Percentiles rank a stretch among this genome's conserved stretches.
Conservation (phyloP, 2,329 filamentous ascomycete genomes). For the Alternaria brassicicola region DNA sequence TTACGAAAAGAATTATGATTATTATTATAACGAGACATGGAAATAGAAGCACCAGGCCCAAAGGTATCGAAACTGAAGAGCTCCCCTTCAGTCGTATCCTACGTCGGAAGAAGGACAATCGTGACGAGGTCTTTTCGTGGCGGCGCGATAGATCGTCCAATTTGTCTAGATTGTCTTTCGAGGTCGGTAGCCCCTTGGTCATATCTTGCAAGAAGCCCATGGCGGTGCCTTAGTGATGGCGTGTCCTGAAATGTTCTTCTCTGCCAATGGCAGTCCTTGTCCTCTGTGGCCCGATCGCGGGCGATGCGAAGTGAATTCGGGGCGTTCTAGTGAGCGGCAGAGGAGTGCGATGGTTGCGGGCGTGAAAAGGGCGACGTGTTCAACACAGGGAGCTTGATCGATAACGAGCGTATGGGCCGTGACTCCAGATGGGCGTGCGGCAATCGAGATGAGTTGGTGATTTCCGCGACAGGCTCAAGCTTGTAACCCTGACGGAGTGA, state of each 20-base stretch:
- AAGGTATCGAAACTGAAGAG: conserved; percentile 87
- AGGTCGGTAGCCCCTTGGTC: conserved; percentile 54
- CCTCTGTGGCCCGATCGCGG: conserved; percentile 21
- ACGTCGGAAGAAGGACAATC: conserved; percentile 80
- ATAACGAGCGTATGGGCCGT: conserved; percentile 31
- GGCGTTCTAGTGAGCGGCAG: conserved; percentile 1
- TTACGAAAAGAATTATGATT: conserved; percentile 86
- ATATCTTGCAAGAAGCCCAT: conserved; percentile 43
- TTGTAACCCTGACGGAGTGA: conserved; percentile 2
- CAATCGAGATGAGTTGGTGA: conserved; percentile 8
- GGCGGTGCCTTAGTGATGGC: conserved; percentile 7
- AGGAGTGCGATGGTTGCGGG: conserved; percentile 1
- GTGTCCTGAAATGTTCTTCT: conserved; percentile 13
- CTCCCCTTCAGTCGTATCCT: conserved; percentile 89
- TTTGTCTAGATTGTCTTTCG: conserved; percentile 50
- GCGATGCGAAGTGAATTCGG: not conserved
- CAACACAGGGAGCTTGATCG: conserved; percentile 19
- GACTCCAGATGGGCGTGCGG: conserved; percentile 16
- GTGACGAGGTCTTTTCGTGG: conserved; percentile 53
- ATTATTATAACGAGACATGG: conserved; percentile 89
- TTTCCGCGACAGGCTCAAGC: conserved; percentile 1
- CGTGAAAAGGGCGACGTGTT: conserved; percentile 25
- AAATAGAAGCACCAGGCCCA: conserved; percentile 91
- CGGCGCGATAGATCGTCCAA: conserved; percentile 53
- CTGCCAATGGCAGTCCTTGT: conserved; percentile 23